Percentiles rank a stretch among this genome's conserved stretches.
Conservation (phyloP, 1,139 yeast species). For the Suhomyces maxii region DNA sequence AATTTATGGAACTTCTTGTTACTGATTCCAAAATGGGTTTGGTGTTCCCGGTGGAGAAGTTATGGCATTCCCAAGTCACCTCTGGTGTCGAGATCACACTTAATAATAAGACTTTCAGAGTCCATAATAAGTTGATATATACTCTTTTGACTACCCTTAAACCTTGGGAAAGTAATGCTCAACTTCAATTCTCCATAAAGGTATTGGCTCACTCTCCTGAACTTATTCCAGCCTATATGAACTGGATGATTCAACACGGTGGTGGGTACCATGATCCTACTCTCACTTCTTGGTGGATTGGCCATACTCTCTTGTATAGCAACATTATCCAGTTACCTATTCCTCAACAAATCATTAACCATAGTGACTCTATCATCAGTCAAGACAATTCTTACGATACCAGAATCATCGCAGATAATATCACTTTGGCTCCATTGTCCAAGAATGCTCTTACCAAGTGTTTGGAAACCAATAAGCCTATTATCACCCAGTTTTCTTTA, state of each 20-base stretch:
- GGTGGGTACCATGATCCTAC: slow-evolving; percentile 70
- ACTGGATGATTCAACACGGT: slow-evolving; percentile 52
- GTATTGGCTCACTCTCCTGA: slow-evolving; percentile 63
- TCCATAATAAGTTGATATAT: slow-evolving; percentile 68
- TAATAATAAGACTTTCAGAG: slow-evolving; percentile 51
- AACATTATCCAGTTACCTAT: slow-evolving; percentile 57
- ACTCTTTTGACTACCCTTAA: slow-evolving; percentile 64
- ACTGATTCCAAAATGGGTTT: slow-evolving; percentile 62
- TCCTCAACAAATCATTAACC: slow-evolving; percentile 14
- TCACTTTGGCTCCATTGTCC: slow-evolving; percentile 69
- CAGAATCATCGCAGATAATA: slow-evolving; percentile 45
- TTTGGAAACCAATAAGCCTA: slow-evolving; percentile 46
- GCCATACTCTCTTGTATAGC: slow-evolving; percentile 63
- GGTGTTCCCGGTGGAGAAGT: slow-evolving; percentile 57
- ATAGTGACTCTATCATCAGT: slow-evolving; percentile 13
- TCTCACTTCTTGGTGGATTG: slow-evolving; percentile 78
- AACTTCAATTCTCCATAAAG: slow-evolving; percentile 54
- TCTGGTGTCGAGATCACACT: slow-evolving; percentile 35
- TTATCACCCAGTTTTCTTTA: slow-evolving; percentile 66
- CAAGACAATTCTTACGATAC: slow-evolving; percentile 16
- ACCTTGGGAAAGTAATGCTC: slow-evolving; percentile 76
- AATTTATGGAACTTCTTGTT: slow-evolving; percentile 47
- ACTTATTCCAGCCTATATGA: slow-evolving; percentile 69
- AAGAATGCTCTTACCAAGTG: slow-evolving; percentile 59
- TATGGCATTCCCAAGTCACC: slow-evolving; percentile 40